These are phyloP conservation scores for Nemania bipapillata DNA, from an alignment of 2,329 filamentous ascomycete genomes.

Conservation along the genomic window DNA sequence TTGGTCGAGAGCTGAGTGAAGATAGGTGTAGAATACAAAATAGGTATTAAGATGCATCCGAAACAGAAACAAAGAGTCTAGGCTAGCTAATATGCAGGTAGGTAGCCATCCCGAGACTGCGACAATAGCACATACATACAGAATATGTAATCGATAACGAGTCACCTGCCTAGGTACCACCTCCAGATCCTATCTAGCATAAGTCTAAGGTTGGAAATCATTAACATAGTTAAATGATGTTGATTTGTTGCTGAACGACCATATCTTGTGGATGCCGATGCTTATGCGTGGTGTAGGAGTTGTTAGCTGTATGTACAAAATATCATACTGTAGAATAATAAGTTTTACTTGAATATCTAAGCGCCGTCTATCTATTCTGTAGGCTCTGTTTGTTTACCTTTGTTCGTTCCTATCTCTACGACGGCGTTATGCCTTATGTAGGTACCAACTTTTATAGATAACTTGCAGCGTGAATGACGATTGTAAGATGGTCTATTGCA, in stretches of 20 bases:
- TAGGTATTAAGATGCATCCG: conserved; percentile 11
- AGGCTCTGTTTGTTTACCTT: no score
- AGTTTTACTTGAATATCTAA: no score
- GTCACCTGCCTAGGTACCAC: background rate
- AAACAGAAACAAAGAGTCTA: conserved; percentile 25
- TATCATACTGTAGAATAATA: no score
- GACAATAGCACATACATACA: background rate
- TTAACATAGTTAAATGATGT: no score
- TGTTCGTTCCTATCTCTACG: no score
- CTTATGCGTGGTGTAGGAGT: background rate
- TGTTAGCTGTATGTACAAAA: no score
- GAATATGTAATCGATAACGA: background rate
- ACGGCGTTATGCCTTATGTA: background rate
- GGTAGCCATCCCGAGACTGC: conserved; percentile 8
- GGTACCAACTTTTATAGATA: no score
- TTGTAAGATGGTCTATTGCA: background rate
- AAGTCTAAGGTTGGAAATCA: conserved; percentile 2
- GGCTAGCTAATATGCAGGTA: conserved; percentile 5
- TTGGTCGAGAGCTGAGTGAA: background rate
- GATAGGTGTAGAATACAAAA: background rate
- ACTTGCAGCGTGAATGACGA: background rate
- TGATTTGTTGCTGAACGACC: conserved; percentile 22
- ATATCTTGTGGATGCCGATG: background rate
- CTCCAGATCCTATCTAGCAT: no score
- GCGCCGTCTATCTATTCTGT: no score